Evolutionary conservation across 805 yeast genomes (phyloP), one percentile per base, ranked within the genome.

Genomic region (Myxozyma monticola): DNA sequence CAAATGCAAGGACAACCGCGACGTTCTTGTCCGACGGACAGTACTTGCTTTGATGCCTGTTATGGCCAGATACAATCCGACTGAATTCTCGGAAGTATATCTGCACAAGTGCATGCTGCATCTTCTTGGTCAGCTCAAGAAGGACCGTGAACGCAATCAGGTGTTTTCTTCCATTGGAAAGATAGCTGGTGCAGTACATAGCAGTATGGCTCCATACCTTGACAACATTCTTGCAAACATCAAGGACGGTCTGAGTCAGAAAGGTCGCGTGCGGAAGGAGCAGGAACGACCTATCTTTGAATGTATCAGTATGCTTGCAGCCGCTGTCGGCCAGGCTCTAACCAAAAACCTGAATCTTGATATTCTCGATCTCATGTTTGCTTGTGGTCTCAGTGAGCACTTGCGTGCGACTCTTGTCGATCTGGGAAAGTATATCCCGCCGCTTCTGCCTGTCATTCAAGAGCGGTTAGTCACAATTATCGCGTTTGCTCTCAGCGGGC

Each of bases 311-410:
- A 85, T 88, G 68, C 70, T 93, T 31, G 90, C 96, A 0, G 76
- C 77, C 22, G 91, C 98, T 0, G 88, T 91, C 14, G 97, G 97
- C 0, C 95, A 96, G 10, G 95, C 96, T 0, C 72, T 91, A 48
- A 87, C 96, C 0, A 93, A 91, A 63, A 89, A 88, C 65, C 71
- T 93, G 48, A 90, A 88, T 57, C 78, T 84, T 54, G 95, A 88
- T 61, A 76, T 91, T 20, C 70, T 91, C 44, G 90, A 85, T 58
- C 75, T 86, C 68, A 78, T 91, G 70, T 76, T 91, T 60, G 78
- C 83, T 41, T 88, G 96, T 54, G 86, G 96, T 0, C 75, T 91
- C 45, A 84, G 88, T n/a, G 84, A 81, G 57, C 84, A 85, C 55
- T 81, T 91, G 81, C 83, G 88, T 62, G 81, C 81, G 51, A 85